These are phyloP conservation scores for Bruguiera gymnorhiza DNA, from an alignment of 345 rosid species.

Conservation along the genomic window DNA sequence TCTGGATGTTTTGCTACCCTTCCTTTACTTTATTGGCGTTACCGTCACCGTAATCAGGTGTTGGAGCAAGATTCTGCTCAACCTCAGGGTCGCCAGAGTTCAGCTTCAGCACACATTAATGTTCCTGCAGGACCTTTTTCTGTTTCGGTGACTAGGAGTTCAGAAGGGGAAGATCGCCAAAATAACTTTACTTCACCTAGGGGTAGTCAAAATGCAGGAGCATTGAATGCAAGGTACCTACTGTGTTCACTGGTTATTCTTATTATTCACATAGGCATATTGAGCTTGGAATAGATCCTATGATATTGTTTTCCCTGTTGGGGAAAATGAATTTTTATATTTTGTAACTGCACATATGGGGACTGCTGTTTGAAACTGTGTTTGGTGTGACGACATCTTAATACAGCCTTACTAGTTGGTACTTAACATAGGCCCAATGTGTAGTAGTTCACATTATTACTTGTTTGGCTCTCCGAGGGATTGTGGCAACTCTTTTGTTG, in stretches of 20 bases:
- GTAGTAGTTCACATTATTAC: too few relatives aligned
- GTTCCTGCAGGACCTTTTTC: slow-evolving; percentile 78
- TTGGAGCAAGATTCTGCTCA: slow-evolving; percentile 67
- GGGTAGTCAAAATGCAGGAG: slow-evolving; percentile 49
- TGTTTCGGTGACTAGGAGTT: slow-evolving; percentile 56
- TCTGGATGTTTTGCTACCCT: slow-evolving; percentile 84
- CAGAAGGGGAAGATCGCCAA: slow-evolving; percentile 67
- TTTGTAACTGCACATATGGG: background rate
- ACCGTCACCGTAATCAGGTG: slow-evolving; percentile 59
- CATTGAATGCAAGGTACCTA: slow-evolving; percentile 60
- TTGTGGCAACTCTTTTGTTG: too few relatives aligned
- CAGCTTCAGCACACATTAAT: slow-evolving; percentile 52
- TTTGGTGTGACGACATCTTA: background rate
- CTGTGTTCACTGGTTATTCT: background rate
- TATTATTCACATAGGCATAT: background rate
- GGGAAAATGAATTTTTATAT: background rate
- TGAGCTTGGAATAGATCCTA: background rate
- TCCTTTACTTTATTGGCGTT: slow-evolving; percentile 91
- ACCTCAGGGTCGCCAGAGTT: slow-evolving; percentile 33
- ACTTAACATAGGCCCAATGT: too few relatives aligned
- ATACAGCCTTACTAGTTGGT: too few relatives aligned
- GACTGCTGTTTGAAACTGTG: background rate
- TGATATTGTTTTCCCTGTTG: background rate
- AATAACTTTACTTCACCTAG: slow-evolving; percentile 45
- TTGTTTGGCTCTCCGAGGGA: too few relatives aligned